A percentile compares a stretch with the other conserved stretches of the same genome.
Evolutionary conservation across 768 basidiomycete genomes (phyloP).

Genomic region (Pleurotus sapidus): DNA sequence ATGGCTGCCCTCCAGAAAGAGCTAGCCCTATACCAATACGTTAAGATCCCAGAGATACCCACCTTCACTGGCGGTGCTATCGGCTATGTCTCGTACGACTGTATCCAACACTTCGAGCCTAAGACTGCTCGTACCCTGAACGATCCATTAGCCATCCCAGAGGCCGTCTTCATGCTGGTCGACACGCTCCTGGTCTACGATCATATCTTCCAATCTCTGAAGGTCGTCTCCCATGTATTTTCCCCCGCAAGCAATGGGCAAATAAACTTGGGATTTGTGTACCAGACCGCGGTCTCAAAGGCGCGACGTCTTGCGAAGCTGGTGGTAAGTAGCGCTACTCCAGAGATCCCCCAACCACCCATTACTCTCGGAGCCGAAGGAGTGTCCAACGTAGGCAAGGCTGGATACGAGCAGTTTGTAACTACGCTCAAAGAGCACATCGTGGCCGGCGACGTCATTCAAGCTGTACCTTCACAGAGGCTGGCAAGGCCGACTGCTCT

Average conservation of each 20-base stretch:
- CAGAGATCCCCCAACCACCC: slow-evolving; percentile 67
- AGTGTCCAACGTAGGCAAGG: slow-evolving; percentile 90
- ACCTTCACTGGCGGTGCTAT: slow-evolving; percentile 98
- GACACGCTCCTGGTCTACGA: slow-evolving; percentile 97
- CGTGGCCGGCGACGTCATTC: slow-evolving; percentile 95
- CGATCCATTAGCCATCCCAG: slow-evolving; percentile 88
- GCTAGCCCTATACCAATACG: slow-evolving; percentile 81
- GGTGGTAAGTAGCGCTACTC: slow-evolving; percentile 47
- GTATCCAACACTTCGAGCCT: slow-evolving; percentile 95
- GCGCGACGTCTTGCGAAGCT: slow-evolving; percentile 77
- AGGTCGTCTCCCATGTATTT: slow-evolving; percentile 96
- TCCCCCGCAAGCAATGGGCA: slow-evolving; percentile 67
- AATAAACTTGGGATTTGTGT: slow-evolving; percentile 77
- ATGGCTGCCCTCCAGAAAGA: slow-evolving; percentile 82
- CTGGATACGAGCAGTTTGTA: slow-evolving; percentile 89
- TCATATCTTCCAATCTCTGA: slow-evolving; percentile 92
- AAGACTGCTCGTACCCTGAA: slow-evolving; percentile 73
- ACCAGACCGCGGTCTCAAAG: slow-evolving; percentile 83
- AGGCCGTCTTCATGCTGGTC: slow-evolving; percentile 94
- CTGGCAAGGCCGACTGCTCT: slow-evolving; percentile 80
- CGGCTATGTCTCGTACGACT: slow-evolving; percentile 96
- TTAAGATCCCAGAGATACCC: slow-evolving; percentile 87
- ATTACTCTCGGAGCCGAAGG: slow-evolving; percentile 64
- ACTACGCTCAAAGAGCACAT: slow-evolving; percentile 93
- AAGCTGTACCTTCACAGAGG: slow-evolving; percentile 96